Conservation (phyloP, 192 early-diverging fungal species). For the Mortierella antarctica region DNA sequence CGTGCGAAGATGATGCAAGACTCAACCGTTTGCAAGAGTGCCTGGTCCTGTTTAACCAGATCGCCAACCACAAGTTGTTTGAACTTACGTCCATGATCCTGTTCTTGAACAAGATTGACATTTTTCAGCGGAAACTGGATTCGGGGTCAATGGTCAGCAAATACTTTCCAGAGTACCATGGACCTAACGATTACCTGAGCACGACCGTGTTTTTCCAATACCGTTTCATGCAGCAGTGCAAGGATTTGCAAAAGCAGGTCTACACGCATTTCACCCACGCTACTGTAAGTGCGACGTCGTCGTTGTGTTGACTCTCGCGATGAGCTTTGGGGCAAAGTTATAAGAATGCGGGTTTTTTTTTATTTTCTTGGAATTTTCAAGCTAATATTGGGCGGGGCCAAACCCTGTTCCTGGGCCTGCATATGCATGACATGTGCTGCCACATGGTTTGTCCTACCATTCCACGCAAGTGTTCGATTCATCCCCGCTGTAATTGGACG, state of each 20-base stretch:
- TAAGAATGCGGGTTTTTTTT: not conserved
- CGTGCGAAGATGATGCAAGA: constrained; percentile 68
- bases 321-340: not conserved
- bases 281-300: constrained; percentile 45
- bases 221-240: constrained; percentile 54
- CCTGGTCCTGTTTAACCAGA: constrained; percentile 54
- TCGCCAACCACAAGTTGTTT: constrained; percentile 62
- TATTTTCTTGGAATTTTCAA: not conserved
- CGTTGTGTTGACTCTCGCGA: not conserved
- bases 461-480: not conserved
- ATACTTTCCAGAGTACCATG: constrained; percentile 67
- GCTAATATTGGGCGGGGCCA: not conserved
- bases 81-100: constrained; percentile 65
- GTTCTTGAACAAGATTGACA: constrained; percentile 76
- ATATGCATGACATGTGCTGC: not conserved
- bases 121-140: constrained; percentile 66
- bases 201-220: constrained; percentile 60
- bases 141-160: constrained; percentile 55
- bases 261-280: constrained; percentile 63
- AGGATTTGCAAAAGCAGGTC: constrained; percentile 57
- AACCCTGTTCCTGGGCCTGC: not conserved
- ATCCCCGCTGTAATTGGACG: not conserved
- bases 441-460: constrained; percentile 14
- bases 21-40: constrained; percentile 67
- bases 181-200: constrained; percentile 58